Conservation (phyloP, 2,329 filamentous ascomycete species). For the Hypoxylon sp. region DNA sequence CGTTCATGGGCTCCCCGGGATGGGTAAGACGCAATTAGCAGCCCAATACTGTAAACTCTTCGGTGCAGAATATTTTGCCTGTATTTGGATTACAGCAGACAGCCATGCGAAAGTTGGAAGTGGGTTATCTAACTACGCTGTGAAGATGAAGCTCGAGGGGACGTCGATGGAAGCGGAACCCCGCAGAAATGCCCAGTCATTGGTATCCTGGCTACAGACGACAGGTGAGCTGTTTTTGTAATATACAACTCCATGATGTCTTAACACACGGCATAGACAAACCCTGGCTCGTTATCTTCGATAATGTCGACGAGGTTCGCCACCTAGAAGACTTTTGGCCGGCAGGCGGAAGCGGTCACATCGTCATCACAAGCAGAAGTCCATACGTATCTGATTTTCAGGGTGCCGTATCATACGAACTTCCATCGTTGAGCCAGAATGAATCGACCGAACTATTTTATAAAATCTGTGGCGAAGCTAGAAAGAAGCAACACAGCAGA, state of each 20-base stretch:
- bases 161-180: too few relatives aligned
- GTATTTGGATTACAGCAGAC: not conserved
- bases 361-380: not conserved
- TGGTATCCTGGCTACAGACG: not conserved
- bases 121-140: not conserved
- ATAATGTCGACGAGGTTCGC: not conserved
- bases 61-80: not conserved
- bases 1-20: not conserved
- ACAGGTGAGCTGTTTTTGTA: not conserved
- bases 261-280: not conserved
- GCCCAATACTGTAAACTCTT: not conserved
- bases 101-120: not conserved
- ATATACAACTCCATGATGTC: not conserved
- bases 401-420: not conserved
- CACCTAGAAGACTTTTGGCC: not conserved
- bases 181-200: not conserved
- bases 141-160: not conserved
- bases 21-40: not conserved
- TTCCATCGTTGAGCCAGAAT: not conserved
- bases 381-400: not conserved
- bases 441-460: not conserved
- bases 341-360: not conserved
- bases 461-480: not conserved
- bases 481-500: not conserved
- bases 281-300: not conserved